phyloP scores from a whole-genome alignment of 495 filamentous ascomycete species.

The Daldinia concentrica region DNA sequence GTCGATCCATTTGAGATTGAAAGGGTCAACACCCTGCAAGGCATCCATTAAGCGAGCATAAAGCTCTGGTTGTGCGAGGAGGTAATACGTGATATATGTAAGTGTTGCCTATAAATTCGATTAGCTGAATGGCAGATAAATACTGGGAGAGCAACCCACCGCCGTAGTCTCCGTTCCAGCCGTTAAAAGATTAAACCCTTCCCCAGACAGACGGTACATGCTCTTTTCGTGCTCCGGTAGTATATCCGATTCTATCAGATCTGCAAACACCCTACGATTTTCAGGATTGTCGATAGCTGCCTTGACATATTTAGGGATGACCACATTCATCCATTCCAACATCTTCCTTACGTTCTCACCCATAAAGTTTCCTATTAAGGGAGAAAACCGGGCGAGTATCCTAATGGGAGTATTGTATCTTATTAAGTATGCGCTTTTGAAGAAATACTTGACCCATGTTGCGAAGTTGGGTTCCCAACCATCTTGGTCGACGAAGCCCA shows the following conservation, averaged over 20 bases:
- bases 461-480: slow-evolving; percentile 44
- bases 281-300: slow-evolving; percentile 25
- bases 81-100: slow-evolving; percentile 46
- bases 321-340: slow-evolving; percentile 28
- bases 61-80: slow-evolving; percentile 42
- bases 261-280: slow-evolving; percentile 33
- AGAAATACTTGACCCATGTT: slow-evolving; percentile 41
- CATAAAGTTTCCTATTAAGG: slow-evolving; percentile 36
- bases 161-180: slow-evolving; percentile 48
- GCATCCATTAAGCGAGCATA: slow-evolving; percentile 46
- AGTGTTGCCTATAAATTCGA: slow-evolving; percentile 42
- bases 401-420: slow-evolving; percentile 29
- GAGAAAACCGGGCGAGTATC: slow-evolving; percentile 27
- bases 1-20: slow-evolving; percentile 31
- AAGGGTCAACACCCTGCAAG: slow-evolving; percentile 35
- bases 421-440: slow-evolving; percentile 48
- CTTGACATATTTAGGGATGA: slow-evolving; percentile 37
- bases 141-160: slow-evolving; percentile 5
- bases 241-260: slow-evolving; percentile 28
- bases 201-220: slow-evolving; percentile 41
- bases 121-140: neutral
- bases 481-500: slow-evolving; percentile 44
- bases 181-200: slow-evolving; percentile 44
- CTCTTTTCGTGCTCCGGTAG: slow-evolving; percentile 44
- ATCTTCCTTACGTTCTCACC: slow-evolving; percentile 36